phyloP scores from a whole-genome alignment of 2,329 filamentous ascomycete genomes.

The Talaromyces sp. region DNA sequence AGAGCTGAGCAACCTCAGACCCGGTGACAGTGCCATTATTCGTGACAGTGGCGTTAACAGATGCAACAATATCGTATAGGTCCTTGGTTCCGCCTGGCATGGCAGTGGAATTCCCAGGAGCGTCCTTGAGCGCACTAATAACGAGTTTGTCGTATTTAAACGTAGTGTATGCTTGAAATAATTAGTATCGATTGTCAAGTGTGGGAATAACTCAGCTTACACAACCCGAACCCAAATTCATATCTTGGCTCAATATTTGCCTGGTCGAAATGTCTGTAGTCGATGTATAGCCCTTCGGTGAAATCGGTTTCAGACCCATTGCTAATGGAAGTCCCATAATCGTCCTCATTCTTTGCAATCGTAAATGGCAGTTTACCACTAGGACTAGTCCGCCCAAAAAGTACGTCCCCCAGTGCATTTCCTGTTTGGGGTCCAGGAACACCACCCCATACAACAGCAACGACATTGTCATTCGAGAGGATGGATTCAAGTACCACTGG shows the following conservation, averaged over 20 bases:
- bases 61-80: slow-evolving; percentile 29
- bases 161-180: background rate
- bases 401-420: too few species aligned
- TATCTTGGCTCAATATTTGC: slow-evolving; percentile 63
- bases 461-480: too few species aligned
- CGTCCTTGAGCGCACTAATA: background rate
- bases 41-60: slow-evolving; percentile 44
- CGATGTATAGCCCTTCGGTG: slow-evolving; percentile 72
- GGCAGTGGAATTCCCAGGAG: background rate
- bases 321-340: too few species aligned
- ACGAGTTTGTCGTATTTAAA: background rate
- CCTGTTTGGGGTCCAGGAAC: too few species aligned
- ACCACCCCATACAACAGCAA: too few species aligned
- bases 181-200: background rate
- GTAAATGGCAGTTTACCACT: too few species aligned
- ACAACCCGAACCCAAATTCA: slow-evolving; percentile 76
- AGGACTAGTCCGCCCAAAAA: too few species aligned
- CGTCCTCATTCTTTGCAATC: too few species aligned
- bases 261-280: slow-evolving; percentile 72
- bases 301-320: background rate
- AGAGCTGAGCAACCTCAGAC: slow-evolving; percentile 54
- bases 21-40: slow-evolving; percentile 47
- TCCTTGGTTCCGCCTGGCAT: background rate
- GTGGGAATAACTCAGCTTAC: background rate
- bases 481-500: too few species aligned